phyloP scores from a whole-genome alignment of 345 rosid genomes.

The Sisymbrium irio region DNA sequence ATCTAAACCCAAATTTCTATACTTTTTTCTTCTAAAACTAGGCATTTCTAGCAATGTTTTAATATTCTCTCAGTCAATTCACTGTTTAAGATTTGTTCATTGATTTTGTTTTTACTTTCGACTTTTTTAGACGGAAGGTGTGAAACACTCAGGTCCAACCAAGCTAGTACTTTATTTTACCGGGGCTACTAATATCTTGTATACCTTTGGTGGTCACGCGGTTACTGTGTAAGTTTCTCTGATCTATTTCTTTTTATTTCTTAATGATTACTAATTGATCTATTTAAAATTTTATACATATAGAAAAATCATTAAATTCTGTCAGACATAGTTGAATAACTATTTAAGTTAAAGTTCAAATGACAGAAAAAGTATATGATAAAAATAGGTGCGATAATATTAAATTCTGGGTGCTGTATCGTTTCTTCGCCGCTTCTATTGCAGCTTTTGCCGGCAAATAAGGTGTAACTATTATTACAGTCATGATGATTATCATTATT shows the following conservation, averaged over 20 bases:
- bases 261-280: not conserved
- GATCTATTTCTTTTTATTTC: not conserved
- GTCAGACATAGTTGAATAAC: conserved; percentile 29
- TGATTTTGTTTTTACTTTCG: not conserved
- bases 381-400: conserved; percentile 2
- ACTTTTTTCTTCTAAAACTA: not conserved
- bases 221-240: conserved; percentile 84
- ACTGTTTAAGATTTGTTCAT: not conserved
- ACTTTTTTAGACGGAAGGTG: conserved; percentile 52
- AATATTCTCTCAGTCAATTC: not conserved
- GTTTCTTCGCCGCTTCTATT: conserved; percentile 72
- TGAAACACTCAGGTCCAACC: conserved; percentile 70
- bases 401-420: conserved; percentile 28
- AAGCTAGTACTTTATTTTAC: conserved; percentile 92
- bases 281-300: not conserved
- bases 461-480: conserved; percentile 40
- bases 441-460: conserved; percentile 89
- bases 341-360: conserved; percentile 18
- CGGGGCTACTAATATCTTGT: conserved; percentile 96
- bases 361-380: conserved; percentile 8
- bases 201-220: conserved; percentile 98
- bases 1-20: conserved; percentile 15
- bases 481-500: conserved; percentile 25
- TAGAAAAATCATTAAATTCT: conserved; percentile 11
- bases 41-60: not conserved